Evolutionary conservation across 1,284 basidiomycete genomes (phyloP).

Genomic region (Mycosarcoma mackinlayi): DNA sequence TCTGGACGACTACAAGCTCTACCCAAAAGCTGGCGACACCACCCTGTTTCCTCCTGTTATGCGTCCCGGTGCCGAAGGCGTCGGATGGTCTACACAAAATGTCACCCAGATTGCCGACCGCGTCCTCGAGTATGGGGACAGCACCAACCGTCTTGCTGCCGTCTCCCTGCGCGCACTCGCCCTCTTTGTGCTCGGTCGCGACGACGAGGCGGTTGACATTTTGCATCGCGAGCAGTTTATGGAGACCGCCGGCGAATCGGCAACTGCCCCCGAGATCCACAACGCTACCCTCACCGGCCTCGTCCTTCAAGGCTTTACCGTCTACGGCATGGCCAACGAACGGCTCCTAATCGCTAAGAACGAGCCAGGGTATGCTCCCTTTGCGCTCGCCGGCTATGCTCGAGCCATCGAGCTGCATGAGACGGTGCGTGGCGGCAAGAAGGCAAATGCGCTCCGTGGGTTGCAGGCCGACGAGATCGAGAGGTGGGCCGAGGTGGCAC

Average conservation of each 20-base stretch:
- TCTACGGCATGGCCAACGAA: conserved; percentile 66
- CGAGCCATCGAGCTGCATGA: conserved; percentile 65
- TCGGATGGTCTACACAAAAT: conserved; percentile 54
- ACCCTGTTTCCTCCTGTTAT: conserved; percentile 58
- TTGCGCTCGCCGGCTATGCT: conserved; percentile 60
- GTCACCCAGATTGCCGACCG: conserved; percentile 39
- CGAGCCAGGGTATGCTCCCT: conserved; percentile 50
- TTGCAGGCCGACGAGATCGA: conserved; percentile 64
- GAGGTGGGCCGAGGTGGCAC: conserved; percentile 63
- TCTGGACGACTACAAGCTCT: conserved; percentile 42
- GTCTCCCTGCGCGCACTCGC: conserved; percentile 54
- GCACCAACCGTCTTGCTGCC: conserved; percentile 28
- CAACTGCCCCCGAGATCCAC: conserved; percentile 30
- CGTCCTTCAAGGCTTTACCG: conserved; percentile 54
- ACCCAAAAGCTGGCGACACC: conserved; percentile 24
- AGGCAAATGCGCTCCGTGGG: conserved; percentile 58
- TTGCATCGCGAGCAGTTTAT: conserved; percentile 58
- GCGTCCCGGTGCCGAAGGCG: conserved; percentile 22
- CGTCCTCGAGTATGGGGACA: conserved; percentile 44
- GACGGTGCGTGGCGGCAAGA: conserved; percentile 57
- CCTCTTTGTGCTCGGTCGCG: conserved; percentile 59
- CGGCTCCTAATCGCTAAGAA: conserved; percentile 43
- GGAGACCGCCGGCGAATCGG: conserved; percentile 42
- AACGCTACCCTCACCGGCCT: conserved; percentile 47
- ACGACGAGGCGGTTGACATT: conserved; percentile 59